Evolutionary conservation across 228 moss, liverwort and hornwort species (phyloP).

Genomic region (Sphagnum fallax): DNA sequence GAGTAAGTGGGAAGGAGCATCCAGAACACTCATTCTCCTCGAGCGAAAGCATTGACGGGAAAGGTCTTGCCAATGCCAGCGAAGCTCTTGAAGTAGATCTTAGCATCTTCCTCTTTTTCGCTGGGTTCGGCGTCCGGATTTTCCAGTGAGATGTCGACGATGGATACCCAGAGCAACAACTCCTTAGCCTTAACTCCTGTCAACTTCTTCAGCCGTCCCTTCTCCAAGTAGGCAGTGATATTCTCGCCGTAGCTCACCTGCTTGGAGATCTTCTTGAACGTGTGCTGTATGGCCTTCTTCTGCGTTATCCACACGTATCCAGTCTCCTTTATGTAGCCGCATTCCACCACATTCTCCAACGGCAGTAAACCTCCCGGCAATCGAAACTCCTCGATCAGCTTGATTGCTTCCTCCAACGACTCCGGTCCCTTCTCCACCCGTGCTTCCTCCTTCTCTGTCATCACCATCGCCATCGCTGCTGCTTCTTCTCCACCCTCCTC

Average conservation of each 20-base stretch:
- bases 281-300: conserved; percentile 60
- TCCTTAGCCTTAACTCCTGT: conserved; percentile 75
- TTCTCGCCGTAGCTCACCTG: conserved; percentile 60
- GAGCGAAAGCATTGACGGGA: conserved; percentile 23
- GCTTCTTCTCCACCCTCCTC: not conserved
- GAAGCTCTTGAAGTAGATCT: conserved; percentile 44
- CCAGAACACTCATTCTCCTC: not conserved
- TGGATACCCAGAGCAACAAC: conserved; percentile 59
- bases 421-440: not conserved
- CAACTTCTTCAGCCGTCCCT: conserved; percentile 54
- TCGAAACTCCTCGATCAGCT: conserved; percentile 27
- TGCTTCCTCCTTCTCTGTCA: not conserved
- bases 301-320: conserved; percentile 68
- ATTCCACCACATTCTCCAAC: conserved; percentile 50
- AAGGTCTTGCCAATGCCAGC: conserved; percentile 39
- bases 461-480: not conserved
- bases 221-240: conserved; percentile 53
- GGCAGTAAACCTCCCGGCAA: conserved; percentile 59
- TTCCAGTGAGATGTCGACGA: conserved; percentile 41
- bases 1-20: no score
- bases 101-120: not conserved
- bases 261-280: conserved; percentile 48
- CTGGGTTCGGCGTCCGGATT: not conserved
- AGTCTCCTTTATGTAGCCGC: conserved; percentile 53
- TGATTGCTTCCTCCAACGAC: conserved; percentile 16